Base-by-base conservation (phyloP, 2,329 filamentous ascomycete species). In the Colletotrichum truncatum region DNA sequence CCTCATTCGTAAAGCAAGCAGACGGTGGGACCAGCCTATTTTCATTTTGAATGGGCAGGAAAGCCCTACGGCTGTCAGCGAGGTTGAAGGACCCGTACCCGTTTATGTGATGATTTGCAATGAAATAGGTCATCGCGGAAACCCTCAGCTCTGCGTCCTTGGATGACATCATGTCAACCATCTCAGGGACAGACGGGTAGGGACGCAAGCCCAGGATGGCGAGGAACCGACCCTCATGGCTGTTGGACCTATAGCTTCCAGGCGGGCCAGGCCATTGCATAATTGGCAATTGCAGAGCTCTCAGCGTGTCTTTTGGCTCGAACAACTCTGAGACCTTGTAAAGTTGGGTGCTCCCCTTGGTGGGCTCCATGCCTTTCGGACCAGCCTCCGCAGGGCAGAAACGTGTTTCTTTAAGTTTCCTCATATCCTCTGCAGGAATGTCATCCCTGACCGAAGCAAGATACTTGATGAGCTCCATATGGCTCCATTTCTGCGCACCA, bases 391-490 rank as follows among this genome's bases (percentile, higher is more conserved):
- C 92, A 9, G 93, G 93, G 72, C 94, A 95, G 43, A 98, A 93
- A 10, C 88, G 89, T 0, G 93, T 93, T 51, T 90, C 86, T 60
- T 87, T 91, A 23, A 99, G 84, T 72, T 91, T 92, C 69, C 88
- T 89, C 58, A 98, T 86, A 75, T 99, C 96, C 52, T 90, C 90
- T 9, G 81, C 77, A 0, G 96, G 96, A 65, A 99, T 98, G 70
- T 99, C 96, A 55, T 92, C 88, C 66, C 88, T 89, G 26, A 99
- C 96, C 8, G 94, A 97, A 10, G 95, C 89, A 43, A 99, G 86
- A 72, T 99, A 99, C 71, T 94, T 95, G 77, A 99, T 94, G 25
- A 99, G 83, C 75, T 99, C 95, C 66, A 97, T 89, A 74, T 98
- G 95, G 63, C 93, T 98, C 93, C 93, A 97, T 76, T 90, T 89